Evolutionary conservation across 108 stramenopile species (phyloP), one percentile per base, ranked within the genome.

Genomic region (Cylindrotheca closterium): DNA sequence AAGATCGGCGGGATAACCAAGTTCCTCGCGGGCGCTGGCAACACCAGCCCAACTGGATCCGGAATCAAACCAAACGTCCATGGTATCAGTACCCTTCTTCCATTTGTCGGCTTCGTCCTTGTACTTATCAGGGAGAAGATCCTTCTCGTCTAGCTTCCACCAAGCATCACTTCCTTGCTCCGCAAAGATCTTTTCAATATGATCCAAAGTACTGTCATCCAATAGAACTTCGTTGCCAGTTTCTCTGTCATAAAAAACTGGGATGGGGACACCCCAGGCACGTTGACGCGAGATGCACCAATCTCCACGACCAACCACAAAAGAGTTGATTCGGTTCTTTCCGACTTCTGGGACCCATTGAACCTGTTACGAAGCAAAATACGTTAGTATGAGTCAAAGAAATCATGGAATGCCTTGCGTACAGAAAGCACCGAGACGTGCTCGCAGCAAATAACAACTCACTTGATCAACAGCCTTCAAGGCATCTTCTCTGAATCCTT

Each of bases 11-110:
- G 97, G 97, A 56, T 84, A 95, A 31, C 65, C 73, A 59, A 99
- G 73, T 68, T 91, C 91, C 2, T 87, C 89, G 47, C 96, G 82
- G 47, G 72, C 78, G 55, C 83, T 80, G 26, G 80, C 83, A 18
- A 99, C 96, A 54, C 96, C 96, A 29, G 95, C 91, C 98, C 98
- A 99, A 49, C 95, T 96, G 1, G 95, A 92, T 51, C 98, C 98
- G 8, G 93, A 95, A 81, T 99, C 98, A 70, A 99, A 99, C 98
- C 98, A 99, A 17, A 99, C 98, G 72, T 99, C 98, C 96, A 99
- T 97, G 26, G 98, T 99, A 82, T 99, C 98, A 18, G 90, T 94
- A n/a, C 98, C 97, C 57, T 89, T 91, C 47, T 76, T 83, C 92
- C 91, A 97, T 47, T 96, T 95, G 50, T 87, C 94, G 7, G 96